Evolutionary conservation across 306 rosid genomes (phyloP).

Genomic region (Notholithocarpus densiflorus): DNA sequence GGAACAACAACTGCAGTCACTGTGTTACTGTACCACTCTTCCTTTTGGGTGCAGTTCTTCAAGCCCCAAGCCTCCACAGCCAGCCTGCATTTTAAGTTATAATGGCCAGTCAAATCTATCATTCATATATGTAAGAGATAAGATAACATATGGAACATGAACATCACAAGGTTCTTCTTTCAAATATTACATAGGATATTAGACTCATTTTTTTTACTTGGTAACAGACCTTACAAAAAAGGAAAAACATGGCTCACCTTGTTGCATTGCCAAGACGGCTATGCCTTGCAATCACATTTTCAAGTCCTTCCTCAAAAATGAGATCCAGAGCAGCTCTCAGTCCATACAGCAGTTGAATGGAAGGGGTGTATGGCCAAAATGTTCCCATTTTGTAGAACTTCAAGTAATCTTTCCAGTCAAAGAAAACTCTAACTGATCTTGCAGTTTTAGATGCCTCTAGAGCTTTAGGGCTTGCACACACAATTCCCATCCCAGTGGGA

Average conservation of each 20-base stretch:
- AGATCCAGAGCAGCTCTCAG: constrained; percentile 86
- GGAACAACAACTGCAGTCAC: constrained; percentile 95
- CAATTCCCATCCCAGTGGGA: constrained; percentile 91
- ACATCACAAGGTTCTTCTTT: background rate
- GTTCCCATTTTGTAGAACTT: constrained; percentile 90
- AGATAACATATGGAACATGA: background rate
- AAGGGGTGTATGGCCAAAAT: constrained; percentile 98
- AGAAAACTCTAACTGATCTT: constrained; percentile 85
- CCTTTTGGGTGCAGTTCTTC: constrained; percentile 94
- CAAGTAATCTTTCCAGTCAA: constrained; percentile 93
- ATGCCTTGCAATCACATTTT: constrained; percentile 83
- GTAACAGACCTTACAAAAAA: background rate
- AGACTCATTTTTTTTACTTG: background rate
- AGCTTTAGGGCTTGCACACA: constrained; percentile 91
- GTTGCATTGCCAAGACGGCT: constrained; percentile 83
- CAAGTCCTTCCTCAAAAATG: constrained; percentile 94
- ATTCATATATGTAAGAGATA: background rate
- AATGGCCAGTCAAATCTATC: constrained; percentile 9
- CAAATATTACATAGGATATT: background rate
- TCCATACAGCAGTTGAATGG: constrained; percentile 84
- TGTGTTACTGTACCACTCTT: constrained; percentile 94
- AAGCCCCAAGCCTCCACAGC: constrained; percentile 99
- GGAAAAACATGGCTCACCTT: constrained; percentile 42
- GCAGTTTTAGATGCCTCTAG: constrained; percentile 85
- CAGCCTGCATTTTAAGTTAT: constrained; percentile 51